Evolutionary conservation across 1,139 yeast genomes (phyloP), one percentile per base, ranked within the genome.

Genomic region (Pichia sp.): DNA sequence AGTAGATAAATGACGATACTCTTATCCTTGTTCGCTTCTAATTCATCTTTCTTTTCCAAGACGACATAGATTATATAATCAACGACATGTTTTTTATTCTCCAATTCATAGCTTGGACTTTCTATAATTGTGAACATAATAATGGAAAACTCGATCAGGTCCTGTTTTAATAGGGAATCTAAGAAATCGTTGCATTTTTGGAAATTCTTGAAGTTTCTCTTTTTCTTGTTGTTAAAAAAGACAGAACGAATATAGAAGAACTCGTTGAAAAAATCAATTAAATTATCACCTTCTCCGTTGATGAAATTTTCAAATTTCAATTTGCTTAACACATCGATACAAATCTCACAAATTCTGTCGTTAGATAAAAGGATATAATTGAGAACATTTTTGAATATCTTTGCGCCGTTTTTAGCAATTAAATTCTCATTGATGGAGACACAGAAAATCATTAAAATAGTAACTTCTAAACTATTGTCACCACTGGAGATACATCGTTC

Each of bases 31-130:
- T 32, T 34, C 3, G 4, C 4, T 28, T 33, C 14, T 1, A 59
- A 15, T 0, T 36, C 10, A 9, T 42, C 34, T 8, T 45, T n/a
- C 4, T 43, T 38, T 34, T 60, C 62, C 24, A 60, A 48, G 12
- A 59, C 20, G 8, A 57, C 14, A 37, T 55, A 55, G 36, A 59
- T 57, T 14, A 59, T 41, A 32, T 54, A 60, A 39, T 58, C 60
- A 21, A 59, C 17, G 17, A 52, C 39, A 14, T 50, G 17, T 28
- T 24, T 24, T 19, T 46, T 44, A n/a, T 36, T 14, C 12, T 30
- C 39, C 4, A 27, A 17, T 4, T 21, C 18, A 28, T 35, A 52
- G 10, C 30, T 22, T 8, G 40, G 39, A 33, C 39, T 42, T 22
- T 46, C 47, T 33, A 58, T 41, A 12, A 58, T 40, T 4, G 47